Evolutionary conservation across 805 yeast genomes (phyloP), one percentile per base, ranked within the genome.

Genomic region (Grigorovia jiainica): DNA sequence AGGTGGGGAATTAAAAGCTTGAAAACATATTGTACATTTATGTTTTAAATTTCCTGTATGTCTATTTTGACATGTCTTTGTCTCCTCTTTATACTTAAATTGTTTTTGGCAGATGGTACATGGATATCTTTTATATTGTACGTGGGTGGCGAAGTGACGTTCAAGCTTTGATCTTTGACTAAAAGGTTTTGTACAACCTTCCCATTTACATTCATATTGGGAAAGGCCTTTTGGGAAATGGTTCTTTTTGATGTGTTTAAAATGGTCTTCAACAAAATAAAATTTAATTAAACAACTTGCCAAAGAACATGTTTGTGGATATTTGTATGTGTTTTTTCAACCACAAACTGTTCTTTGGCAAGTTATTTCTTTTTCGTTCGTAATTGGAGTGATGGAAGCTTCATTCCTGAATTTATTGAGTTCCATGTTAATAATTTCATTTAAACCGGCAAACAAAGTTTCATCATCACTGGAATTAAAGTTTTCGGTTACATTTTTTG

Each of bases 41-140:
- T 72, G 87, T 1, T 97, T 97, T 54, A 78, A 83, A 53, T 87
- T 96, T 2, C 96, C 96, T 1, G 90, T 77, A 59, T 90, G 97
- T 3, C 75, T 78, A 40, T 95, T 68, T 66, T 73, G 60, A 61
- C 92, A 98, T 61, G 87, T 95, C 34, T 72, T 71, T 34, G 92
- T 67, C 72, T 82, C 81, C 24, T 81, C 67, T 39, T 82, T 84
- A 34, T 83, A 85, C 4, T 94, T 84, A 61, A 90, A 87, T 9
- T 68, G 58, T 43, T 79, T 77, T 2, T 76, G 71, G 59, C 98
- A 92, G 0, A 71, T 57, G 0, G 64, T 54, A 63, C 98, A 92
- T 44, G 68, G 67, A 58, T 73, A 82, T 0, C 96, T 97, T 56
- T 81, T 79, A 58, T 82, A 78, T 44, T 80, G 78, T 0, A 97